Conservation (phyloP, 2,329 filamentous ascomycete species). For the Ophiocordyceps australis region DNA sequence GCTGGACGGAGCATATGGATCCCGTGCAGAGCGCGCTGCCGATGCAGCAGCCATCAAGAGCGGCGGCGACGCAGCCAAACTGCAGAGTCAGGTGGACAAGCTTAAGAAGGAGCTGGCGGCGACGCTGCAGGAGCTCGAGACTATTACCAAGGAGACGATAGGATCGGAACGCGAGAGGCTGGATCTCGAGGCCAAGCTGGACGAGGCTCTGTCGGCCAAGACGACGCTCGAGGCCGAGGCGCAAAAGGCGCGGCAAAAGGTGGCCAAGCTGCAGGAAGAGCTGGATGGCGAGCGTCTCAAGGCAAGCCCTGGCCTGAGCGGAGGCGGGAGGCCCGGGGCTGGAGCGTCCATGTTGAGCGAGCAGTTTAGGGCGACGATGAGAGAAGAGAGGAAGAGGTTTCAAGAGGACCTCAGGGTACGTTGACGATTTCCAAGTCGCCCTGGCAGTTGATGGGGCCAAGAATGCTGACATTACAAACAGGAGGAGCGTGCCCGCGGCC, state of each 20-base stretch:
- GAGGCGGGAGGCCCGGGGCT: conserved; percentile 15
- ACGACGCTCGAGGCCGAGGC: conserved; percentile 22
- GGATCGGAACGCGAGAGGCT: conserved; percentile 30
- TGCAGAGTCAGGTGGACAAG: conserved; percentile 27
- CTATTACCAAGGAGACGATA: conserved; percentile 32
- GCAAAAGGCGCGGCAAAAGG: conserved; percentile 14
- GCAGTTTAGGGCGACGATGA: conserved; percentile 36
- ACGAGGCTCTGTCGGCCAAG: conserved; percentile 10
- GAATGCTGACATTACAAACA: conserved; percentile 14
- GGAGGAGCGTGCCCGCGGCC: conserved; percentile 29
- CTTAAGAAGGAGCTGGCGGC: conserved; percentile 30
- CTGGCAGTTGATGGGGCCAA: not conserved
- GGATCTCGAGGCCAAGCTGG: conserved; percentile 19
- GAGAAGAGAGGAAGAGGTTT: conserved; percentile 37
- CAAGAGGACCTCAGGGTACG: conserved; percentile 33
- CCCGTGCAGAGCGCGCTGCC: conserved; percentile 37
- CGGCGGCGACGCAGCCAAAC: conserved; percentile 22
- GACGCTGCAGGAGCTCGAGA: conserved; percentile 32
- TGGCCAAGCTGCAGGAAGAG: conserved; percentile 27
- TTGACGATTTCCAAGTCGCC: not conserved
- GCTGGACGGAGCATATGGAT: conserved; percentile 42
- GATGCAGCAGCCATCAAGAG: conserved; percentile 36
- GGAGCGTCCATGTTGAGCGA: conserved; percentile 35
- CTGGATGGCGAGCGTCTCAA: conserved; percentile 31
- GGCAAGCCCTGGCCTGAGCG: conserved; percentile 15